phyloP scores from a whole-genome alignment of 2,329 filamentous ascomycete species.

The Fusarium albosuccineum region DNA sequence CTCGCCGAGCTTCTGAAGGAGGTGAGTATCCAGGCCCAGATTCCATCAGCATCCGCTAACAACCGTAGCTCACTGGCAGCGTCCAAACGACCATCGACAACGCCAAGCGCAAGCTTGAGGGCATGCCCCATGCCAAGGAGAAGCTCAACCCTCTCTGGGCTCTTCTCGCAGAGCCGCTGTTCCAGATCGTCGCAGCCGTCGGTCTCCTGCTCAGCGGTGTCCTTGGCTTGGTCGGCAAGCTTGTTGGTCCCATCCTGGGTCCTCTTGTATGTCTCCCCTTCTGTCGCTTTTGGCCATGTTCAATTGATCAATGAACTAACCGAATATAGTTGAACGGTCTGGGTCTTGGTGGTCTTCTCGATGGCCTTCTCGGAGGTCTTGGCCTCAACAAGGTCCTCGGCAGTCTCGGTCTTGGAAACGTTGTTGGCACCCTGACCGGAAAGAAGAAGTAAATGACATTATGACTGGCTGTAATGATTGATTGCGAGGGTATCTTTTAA shows the following conservation, averaged over 20 bases:
- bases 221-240: conserved; percentile 83
- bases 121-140: conserved; percentile 96
- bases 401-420: conserved; percentile 74
- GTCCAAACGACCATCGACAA: conserved; percentile 88
- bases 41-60: conserved; percentile 23
- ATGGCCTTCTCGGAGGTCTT: conserved; percentile 81
- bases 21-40: conserved; percentile 48
- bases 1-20: conserved; percentile 89
- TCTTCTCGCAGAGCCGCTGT: conserved; percentile 84
- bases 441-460: conserved; percentile 41
- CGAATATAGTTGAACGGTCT: conserved; percentile 73
- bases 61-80: conserved; percentile 74
- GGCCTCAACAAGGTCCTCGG: conserved; percentile 82
- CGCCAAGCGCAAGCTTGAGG: conserved; percentile 87
- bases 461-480: conserved; percentile 4
- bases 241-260: conserved; percentile 60
- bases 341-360: conserved; percentile 84
- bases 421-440: conserved; percentile 59
- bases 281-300: not conserved
- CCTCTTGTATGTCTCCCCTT: conserved; percentile 20
- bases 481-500: conserved; percentile 12
- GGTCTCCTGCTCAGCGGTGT: conserved; percentile 87
- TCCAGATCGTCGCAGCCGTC: conserved; percentile 93
- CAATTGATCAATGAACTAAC: conserved; percentile 34
- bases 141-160: conserved; percentile 92